Evolutionary conservation across 2,329 filamentous ascomycete genomes (phyloP), one percentile per base, ranked within the genome.

Genomic region (Metarhizium guizhouense): DNA sequence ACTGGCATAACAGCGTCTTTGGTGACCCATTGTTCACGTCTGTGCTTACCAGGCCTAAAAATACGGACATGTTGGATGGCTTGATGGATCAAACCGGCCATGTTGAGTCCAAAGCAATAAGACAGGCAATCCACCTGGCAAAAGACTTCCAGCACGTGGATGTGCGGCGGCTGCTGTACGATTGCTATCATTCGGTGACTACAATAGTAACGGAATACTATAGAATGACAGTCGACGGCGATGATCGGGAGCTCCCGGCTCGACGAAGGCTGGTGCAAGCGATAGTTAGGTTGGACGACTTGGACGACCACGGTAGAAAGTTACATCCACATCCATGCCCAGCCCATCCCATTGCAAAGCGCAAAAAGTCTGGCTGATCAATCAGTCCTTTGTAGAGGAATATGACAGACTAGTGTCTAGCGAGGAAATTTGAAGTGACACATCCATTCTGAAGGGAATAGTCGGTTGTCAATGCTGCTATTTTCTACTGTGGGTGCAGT

Each of bases 1-100:
- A 82, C 67, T 85, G 82, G 82, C 78, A 78, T 57, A 78, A 76
- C 56, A 77, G 78, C 47, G 60, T 84, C 11, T 85, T 85, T 59
- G 82, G 82, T 11, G 83, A 85, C 58, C 81, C 82, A 0, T 64
- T 85, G 2, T 70, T 86, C 52, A 73, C 77, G 2, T 71, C 70
- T 3, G 72, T 72, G 6, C 81, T 84, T 60, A 73, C 70, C 61
- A 71, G 74, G 14, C 64, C 70, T 18, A 71, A 76, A 0, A 75
- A 70, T 4, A 61, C 70, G 13, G 71, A 74, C 0, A 77, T 83
- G 38, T 65, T 80, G 30, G 65, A 67, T 32, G 81, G 80, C 1
- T 82, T 79, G 61, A 66, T 68, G 13, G 14, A 18, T 47, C 54
- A 52, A 13, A 8, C 4, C 18, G 32, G 45, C 25, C 3, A 48